phyloP scores from a whole-genome alignment of 352 stramenopile genomes.

The Phytophthora idaei region DNA sequence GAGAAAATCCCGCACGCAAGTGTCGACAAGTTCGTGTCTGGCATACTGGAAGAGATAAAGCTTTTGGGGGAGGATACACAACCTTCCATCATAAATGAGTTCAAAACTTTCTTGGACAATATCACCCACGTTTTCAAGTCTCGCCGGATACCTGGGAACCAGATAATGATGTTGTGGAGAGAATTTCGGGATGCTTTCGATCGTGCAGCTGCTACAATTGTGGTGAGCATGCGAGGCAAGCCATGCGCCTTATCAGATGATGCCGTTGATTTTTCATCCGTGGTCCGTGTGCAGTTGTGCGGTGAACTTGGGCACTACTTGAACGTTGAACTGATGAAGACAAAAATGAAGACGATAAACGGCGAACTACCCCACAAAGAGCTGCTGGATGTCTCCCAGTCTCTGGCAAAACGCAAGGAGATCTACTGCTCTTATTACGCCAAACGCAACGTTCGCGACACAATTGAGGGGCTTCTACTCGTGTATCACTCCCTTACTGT shows the following conservation, averaged over 20 bases:
- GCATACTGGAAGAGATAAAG: slow-evolving; percentile 50
- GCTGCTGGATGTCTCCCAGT: slow-evolving; percentile 33
- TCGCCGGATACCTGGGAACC: slow-evolving; percentile 31
- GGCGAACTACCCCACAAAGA: neutral
- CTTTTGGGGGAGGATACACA: neutral
- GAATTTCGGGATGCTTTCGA: slow-evolving; percentile 47
- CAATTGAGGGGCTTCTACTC: slow-evolving; percentile 33
- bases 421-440: slow-evolving; percentile 47
- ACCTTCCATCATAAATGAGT: slow-evolving; percentile 15
- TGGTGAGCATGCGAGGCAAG: slow-evolving; percentile 29
- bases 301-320: slow-evolving; percentile 35
- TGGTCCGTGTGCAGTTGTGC: slow-evolving; percentile 31
- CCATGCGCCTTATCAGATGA: slow-evolving; percentile 1
- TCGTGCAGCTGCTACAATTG: slow-evolving; percentile 24
- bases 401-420: slow-evolving; percentile 40
- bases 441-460: slow-evolving; percentile 18
- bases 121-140: slow-evolving; percentile 42
- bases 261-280: neutral
- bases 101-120: slow-evolving; percentile 47
- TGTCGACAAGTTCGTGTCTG: slow-evolving; percentile 59
- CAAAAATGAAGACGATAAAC: slow-evolving; percentile 1
- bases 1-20: slow-evolving; percentile 28
- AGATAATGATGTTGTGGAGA: slow-evolving; percentile 32
- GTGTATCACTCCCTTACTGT: slow-evolving; percentile 31
- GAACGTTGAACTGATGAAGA: slow-evolving; percentile 30